These are phyloP conservation scores for Syzygium aqueum DNA, from an alignment of 345 rosid species.

Conservation along the genomic window DNA sequence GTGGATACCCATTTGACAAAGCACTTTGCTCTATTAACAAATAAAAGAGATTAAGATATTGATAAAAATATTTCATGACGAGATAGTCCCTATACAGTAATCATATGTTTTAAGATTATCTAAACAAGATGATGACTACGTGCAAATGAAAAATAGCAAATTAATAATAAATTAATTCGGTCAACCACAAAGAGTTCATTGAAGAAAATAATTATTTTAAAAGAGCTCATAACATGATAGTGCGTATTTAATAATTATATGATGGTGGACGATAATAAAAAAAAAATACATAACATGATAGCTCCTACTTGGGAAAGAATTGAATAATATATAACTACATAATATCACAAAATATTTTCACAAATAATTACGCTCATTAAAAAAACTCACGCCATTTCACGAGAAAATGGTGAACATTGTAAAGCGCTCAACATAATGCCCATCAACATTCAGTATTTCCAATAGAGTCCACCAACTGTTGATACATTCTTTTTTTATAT, in stretches of 20 bases:
- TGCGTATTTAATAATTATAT: background rate
- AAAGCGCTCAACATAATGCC: background rate
- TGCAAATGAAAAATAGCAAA: background rate
- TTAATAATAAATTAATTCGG: background rate
- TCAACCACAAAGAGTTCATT: background rate
- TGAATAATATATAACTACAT: background rate
- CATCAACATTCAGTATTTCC: background rate
- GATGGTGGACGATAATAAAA: background rate
- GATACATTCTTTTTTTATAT: background rate
- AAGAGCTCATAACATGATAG: background rate
- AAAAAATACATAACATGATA: background rate
- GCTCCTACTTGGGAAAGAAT: background rate
- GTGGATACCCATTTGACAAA: background rate
- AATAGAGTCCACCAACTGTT: background rate
- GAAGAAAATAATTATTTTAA: background rate
- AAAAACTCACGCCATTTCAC: background rate
- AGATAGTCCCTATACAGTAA: background rate
- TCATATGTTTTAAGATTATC: background rate
- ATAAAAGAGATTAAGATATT: background rate
- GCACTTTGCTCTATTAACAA: background rate
- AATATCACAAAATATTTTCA: background rate
- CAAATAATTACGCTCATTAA: background rate
- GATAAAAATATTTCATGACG: background rate
- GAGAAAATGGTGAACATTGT: background rate
- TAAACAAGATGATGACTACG: background rate